Evolutionary conservation across 371 early-diverging fungal species (phyloP).

Genomic region (Mucor ambiguus): DNA sequence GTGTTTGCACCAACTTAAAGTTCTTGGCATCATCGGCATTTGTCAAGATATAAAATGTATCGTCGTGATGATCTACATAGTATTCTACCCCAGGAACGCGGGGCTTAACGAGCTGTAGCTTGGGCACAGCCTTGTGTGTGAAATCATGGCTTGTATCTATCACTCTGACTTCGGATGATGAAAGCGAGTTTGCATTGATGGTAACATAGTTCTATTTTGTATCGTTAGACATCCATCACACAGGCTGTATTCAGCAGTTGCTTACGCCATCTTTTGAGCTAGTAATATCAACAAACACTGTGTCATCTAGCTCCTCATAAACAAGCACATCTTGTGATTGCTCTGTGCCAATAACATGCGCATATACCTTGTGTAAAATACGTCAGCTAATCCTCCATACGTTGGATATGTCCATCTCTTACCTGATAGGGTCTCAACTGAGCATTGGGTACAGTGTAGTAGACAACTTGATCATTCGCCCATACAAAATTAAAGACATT

Average conservation of each 20-base stretch:
- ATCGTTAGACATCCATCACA: neutral
- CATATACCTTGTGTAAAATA: conserved; percentile 45
- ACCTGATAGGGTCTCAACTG: conserved; percentile 74
- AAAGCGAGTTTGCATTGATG: conserved; percentile 75
- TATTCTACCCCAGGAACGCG: conserved; percentile 69
- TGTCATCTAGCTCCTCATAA: conserved; percentile 68
- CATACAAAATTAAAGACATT: conserved; percentile 84
- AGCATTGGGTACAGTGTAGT: conserved; percentile 76
- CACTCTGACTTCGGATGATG: conserved; percentile 75
- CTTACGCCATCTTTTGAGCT: conserved; percentile 76
- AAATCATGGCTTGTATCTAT: conserved; percentile 56
- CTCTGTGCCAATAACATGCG: conserved; percentile 57
- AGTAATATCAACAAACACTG: conserved; percentile 80
- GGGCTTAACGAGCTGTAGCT: conserved; percentile 55
- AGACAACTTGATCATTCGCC: conserved; percentile 66
- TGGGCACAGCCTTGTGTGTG: conserved; percentile 29
- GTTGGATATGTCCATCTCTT: neutral
- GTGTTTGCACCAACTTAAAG: conserved; percentile 64
- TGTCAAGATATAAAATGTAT: conserved; percentile 73
- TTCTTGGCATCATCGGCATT: conserved; percentile 65
- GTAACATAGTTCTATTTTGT: conserved; percentile 60
- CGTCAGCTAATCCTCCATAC: neutral
- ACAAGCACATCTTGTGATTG: conserved; percentile 63
- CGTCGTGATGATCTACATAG: conserved; percentile 80
- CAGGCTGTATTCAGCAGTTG: neutral